Percentiles rank a stretch among this genome's conserved stretches.
Conservation (phyloP, 2,329 filamentous ascomycete species). For the Neopestalotiopsis sp. region DNA sequence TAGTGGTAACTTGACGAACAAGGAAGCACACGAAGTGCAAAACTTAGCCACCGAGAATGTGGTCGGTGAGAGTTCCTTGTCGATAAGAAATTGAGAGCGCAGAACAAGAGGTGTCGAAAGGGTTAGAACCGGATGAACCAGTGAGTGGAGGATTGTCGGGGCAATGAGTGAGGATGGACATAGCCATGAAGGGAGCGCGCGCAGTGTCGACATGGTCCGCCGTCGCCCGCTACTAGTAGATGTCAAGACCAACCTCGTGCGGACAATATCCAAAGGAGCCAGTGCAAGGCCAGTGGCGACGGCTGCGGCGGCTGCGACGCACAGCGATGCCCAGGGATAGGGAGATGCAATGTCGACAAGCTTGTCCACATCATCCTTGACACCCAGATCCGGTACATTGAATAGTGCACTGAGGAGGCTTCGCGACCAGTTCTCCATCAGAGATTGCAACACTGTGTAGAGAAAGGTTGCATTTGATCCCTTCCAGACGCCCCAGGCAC, state of each 20-base stretch:
- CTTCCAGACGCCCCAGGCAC: slow-evolving; percentile 93
- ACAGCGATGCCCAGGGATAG: slow-evolving; percentile 80
- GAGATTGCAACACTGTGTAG: slow-evolving; percentile 84
- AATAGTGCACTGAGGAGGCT: slow-evolving; percentile 89
- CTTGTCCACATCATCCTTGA: slow-evolving; percentile 79
- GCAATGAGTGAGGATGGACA: slow-evolving; percentile 74
- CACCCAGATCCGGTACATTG: slow-evolving; percentile 83
- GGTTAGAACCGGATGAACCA: slow-evolving; percentile 82
- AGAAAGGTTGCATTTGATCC: slow-evolving; percentile 91
- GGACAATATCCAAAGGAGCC: slow-evolving; percentile 86
- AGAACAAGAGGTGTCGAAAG: slow-evolving; percentile 85
- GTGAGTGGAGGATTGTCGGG: slow-evolving; percentile 86
- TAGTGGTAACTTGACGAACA: slow-evolving; percentile 86
- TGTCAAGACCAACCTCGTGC: slow-evolving; percentile 87
- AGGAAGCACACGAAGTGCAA: slow-evolving; percentile 76
- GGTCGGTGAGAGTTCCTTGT: slow-evolving; percentile 80
- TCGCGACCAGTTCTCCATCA: slow-evolving; percentile 90
- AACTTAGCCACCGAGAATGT: slow-evolving; percentile 86
- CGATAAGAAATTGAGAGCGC: slow-evolving; percentile 82
- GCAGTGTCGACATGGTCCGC: slow-evolving; percentile 78
- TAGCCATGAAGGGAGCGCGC: slow-evolving; percentile 77
- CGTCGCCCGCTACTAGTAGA: slow-evolving; percentile 76
- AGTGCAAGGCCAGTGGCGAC: slow-evolving; percentile 80
- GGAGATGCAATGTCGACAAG: slow-evolving; percentile 75
- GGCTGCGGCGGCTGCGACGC: slow-evolving; percentile 69